Base-by-base conservation (phyloP, 2,329 filamentous ascomycete species). In the Fusarium ramigenum region DNA sequence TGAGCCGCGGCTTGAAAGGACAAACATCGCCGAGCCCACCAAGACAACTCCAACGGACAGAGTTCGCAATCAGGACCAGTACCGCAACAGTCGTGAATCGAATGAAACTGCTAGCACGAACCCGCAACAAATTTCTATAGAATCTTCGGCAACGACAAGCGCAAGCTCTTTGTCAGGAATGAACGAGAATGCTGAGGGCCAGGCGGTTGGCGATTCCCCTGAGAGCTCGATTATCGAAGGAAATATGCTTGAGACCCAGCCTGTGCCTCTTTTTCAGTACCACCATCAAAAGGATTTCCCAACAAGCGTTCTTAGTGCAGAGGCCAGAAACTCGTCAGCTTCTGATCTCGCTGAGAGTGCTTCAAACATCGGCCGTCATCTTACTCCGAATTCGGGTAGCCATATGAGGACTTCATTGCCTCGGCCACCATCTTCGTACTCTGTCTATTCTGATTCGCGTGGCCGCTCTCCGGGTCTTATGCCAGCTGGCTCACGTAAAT, bases 401-500 rank as follows among this genome's bases (percentile, higher is more conserved):
- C 84, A 87, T 73, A 84, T 86, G 76, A 84, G 89, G 77, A 89
- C 85, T 66, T 90, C 89, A 19, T 80, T 93, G 70, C 87, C 88
- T 44, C 88, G 95, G 58, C 95, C 95, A 9, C 87, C 87, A 30
- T 97, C 95, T 18, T 86, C 92, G 9, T 95, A 95, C 81, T 96
- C 93, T 5, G 86, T 89, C 19, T 88, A 89, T 53, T 94, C 93
- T 21, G 94, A 97, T 34, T 83, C 84, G 39, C 89, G 91, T 59
- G 91, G 92, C 39, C 90, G 92, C 39, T 91, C 90, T 19, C 88
- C 89, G 5, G 84, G 81, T 23, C 81, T 86, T 30, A 81, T 79
- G 79, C 80, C 83, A 9, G 82, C 83, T 21, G 82, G 82, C 34
- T 87, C 86, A 37, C 86, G 88, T 60, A 87, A 82, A 72, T 90